phyloP scores from a whole-genome alignment of 2,329 filamentous ascomycete species.

The Sporothrix dimorphospora region DNA sequence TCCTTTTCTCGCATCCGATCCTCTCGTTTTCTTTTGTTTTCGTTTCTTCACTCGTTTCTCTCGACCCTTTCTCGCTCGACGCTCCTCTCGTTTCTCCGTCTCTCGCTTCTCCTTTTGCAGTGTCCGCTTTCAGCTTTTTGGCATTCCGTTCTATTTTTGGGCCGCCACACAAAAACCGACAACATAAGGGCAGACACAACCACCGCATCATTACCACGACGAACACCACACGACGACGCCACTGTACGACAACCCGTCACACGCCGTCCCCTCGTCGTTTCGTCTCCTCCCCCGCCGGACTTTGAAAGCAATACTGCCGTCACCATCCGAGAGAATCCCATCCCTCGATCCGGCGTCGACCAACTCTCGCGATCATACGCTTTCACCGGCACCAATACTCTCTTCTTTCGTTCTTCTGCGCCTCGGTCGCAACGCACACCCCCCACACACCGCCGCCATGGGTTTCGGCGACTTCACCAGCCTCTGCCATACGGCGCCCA shows the following conservation, averaged over 20 bases:
- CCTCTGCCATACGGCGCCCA: slow-evolving; percentile 81
- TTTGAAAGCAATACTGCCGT: not conserved
- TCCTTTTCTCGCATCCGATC: not conserved
- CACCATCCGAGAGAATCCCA: not conserved
- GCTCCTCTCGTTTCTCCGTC: not conserved
- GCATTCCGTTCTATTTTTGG: slow-evolving; percentile 3
- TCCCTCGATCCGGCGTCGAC: not conserved
- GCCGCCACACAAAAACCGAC: not conserved
- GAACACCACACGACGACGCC: slow-evolving; percentile 1
- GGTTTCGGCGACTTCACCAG: slow-evolving; percentile 88
- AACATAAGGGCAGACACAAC: not conserved
- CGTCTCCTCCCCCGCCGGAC: not conserved
- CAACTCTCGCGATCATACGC: not conserved
- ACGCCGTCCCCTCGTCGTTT: not conserved
- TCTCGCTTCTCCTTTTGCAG: not conserved
- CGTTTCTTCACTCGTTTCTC: not conserved
- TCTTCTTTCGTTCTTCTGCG: not conserved
- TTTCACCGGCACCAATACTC: too few species aligned
- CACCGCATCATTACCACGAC: not conserved
- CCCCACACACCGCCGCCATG: slow-evolving; percentile 56
- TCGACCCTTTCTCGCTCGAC: not conserved
- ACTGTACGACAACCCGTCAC: not conserved
- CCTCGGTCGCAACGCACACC: not conserved
- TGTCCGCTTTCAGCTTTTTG: not conserved
- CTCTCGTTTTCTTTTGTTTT: not conserved